Evolutionary conservation across 2,329 filamentous ascomycete genomes (phyloP).

Genomic region (Eutypa lata): DNA sequence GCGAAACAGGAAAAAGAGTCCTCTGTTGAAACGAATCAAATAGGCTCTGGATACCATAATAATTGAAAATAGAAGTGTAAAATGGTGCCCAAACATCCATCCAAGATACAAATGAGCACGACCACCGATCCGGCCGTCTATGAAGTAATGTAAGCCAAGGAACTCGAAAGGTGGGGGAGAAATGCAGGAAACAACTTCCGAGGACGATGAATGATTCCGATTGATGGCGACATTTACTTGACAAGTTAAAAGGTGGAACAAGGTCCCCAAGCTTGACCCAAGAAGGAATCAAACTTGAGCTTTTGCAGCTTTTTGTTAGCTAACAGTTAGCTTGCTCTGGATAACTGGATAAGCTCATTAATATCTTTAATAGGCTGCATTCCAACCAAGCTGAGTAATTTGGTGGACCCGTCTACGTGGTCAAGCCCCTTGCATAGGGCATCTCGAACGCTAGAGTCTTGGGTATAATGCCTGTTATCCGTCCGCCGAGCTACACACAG

Average conservation of each 20-base stretch:
- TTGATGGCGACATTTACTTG: not conserved
- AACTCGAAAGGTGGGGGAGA: not conserved
- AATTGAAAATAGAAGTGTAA: too few relatives aligned
- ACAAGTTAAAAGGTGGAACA: not conserved
- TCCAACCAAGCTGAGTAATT: not conserved
- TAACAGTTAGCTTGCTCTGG: not conserved
- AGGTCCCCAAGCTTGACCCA: not conserved
- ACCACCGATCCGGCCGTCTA: not conserved
- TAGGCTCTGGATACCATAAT: too few relatives aligned
- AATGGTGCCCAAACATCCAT: too few relatives aligned
- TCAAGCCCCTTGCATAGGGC: not conserved
- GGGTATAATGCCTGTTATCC: too few relatives aligned
- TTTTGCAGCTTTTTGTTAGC: too few relatives aligned
- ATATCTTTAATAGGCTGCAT: not conserved
- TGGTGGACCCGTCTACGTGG: not conserved
- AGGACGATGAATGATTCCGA: too few relatives aligned
- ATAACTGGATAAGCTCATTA: too few relatives aligned
- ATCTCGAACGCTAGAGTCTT: not conserved
- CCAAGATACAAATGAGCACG: too few relatives aligned
- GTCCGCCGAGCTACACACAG: too few relatives aligned
- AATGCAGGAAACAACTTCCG: not conserved
- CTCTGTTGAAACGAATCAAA: too few relatives aligned
- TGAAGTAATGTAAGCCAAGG: not conserved
- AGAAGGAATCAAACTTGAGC: too few relatives aligned
- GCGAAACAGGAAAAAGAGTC: too few relatives aligned